These are phyloP conservation scores for Apiotrichum sp. DNA, from an alignment of 1,284 basidiomycete species.

Conservation along the genomic window DNA sequence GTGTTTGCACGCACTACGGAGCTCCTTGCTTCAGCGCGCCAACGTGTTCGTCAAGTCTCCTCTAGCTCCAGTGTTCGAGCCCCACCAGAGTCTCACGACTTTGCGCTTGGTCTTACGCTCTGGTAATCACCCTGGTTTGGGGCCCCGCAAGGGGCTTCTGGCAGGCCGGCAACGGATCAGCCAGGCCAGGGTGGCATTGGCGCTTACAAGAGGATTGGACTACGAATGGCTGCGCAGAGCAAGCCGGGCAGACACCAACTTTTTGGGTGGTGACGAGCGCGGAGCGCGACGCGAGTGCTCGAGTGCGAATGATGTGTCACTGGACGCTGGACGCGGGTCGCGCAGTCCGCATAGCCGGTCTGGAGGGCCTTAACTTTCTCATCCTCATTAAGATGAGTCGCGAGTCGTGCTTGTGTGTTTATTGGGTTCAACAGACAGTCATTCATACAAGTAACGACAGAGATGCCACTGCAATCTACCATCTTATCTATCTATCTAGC, in stretches of 20 bases:
- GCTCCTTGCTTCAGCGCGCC: constrained; percentile 41
- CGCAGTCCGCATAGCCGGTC: no score
- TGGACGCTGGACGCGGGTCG: no score
- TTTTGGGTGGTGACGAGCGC: no score
- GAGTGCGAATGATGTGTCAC: no score
- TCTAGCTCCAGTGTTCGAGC: constrained; percentile 45
- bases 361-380: no score
- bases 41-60: constrained; percentile 33
- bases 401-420: no score
- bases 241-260: constrained; percentile 43
- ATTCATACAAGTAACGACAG: no score
- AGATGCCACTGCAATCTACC: no score
- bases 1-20: constrained; percentile 38
- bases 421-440: no score
- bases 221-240: constrained; percentile 40
- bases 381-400: no score
- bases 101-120: constrained; percentile 26
- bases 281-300: no score
- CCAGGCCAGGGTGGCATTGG: constrained; percentile 41
- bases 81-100: constrained; percentile 39
- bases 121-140: constrained; percentile 42
- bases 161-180: constrained; percentile 47
- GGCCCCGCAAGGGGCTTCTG: constrained; percentile 16
- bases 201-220: constrained; percentile 41
- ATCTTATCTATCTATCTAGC: no score